Percentiles rank a stretch among this genome's conserved stretches.
phyloP scores from a whole-genome alignment of 225 moss, liverwort and hornwort species.

The Sphagnum contortum region DNA sequence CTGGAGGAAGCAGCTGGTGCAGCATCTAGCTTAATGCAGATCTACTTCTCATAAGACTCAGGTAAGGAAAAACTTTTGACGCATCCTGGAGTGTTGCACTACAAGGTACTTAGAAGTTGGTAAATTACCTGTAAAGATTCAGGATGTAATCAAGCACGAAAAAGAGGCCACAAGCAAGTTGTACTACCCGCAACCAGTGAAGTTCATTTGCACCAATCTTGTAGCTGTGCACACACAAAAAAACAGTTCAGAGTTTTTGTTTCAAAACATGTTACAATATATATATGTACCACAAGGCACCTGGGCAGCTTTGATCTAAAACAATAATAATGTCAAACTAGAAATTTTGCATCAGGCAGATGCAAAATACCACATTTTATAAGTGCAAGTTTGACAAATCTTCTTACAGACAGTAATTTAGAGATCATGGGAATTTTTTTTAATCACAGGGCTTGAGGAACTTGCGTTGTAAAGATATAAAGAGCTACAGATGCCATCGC shows the following conservation, averaged over 20 bases:
- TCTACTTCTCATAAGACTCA: no score
- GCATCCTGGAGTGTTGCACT: no score
- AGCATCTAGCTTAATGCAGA: no score
- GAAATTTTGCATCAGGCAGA: no score
- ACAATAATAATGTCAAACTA: no score
- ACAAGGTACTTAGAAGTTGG: no score
- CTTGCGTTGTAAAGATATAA: slow-evolving; percentile 72
- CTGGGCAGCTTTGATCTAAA: no score
- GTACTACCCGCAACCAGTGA: slow-evolving; percentile 36
- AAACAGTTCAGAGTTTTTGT: not conserved
- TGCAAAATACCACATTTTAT: no score
- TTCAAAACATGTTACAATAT: not conserved
- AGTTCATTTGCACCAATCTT: slow-evolving; percentile 21
- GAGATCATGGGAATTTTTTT: no score
- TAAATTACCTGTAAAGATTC: slow-evolving; percentile 64
- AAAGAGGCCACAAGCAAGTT: slow-evolving; percentile 74
- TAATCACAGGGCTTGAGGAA: not conserved
- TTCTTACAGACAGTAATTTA: not conserved
- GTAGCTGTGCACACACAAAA: slow-evolving; percentile 39
- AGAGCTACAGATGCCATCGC: slow-evolving; percentile 70
- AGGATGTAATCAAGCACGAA: slow-evolving; percentile 70
- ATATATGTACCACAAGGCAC: no score
- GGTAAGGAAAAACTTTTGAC: no score
- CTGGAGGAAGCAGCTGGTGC: no score
- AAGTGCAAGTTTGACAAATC: not conserved